Evolutionary conservation across 2,329 filamentous ascomycete species (phyloP).

Genomic region (Ambrosiella cleistominuta): DNA sequence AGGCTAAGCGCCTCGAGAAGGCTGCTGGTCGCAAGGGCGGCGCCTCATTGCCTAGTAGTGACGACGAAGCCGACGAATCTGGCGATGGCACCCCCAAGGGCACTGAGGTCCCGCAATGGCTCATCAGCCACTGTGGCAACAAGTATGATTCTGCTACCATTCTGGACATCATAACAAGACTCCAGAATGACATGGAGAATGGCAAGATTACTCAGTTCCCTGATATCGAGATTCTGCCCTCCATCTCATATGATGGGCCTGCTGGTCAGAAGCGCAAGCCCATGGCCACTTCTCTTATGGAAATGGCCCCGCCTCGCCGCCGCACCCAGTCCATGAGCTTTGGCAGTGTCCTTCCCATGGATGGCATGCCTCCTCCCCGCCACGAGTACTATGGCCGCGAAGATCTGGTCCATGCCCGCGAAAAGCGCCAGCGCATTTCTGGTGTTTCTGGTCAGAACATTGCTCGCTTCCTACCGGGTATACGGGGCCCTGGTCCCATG

Average conservation of each 20-base stretch:
- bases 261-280: conserved; percentile 12
- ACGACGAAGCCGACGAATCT: conserved; percentile 19
- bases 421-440: conserved; percentile 9
- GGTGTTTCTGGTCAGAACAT: conserved; percentile 10
- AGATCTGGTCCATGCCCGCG: conserved; percentile 6
- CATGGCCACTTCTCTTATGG: neutral
- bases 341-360: conserved; percentile 7
- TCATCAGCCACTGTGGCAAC: conserved; percentile 27
- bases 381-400: conserved; percentile 9
- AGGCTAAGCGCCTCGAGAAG: conserved; percentile 33
- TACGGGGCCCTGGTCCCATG: conserved; percentile 5
- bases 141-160: conserved; percentile 32
- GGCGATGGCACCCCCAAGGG: conserved; percentile 21
- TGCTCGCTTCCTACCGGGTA: conserved; percentile 6
- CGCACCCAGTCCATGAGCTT: conserved; percentile 22
- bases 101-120: conserved; percentile 31
- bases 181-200: conserved; percentile 28
- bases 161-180: conserved; percentile 27
- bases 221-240: conserved; percentile 41
- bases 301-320: conserved; percentile 10
- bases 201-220: conserved; percentile 30
- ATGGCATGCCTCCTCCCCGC: conserved; percentile 10
- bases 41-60: conserved; percentile 12
- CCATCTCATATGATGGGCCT: conserved; percentile 21
- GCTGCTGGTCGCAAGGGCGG: conserved; percentile 21